Percentiles rank a stretch among this genome's conserved stretches.
Evolutionary conservation across 108 stramenopile genomes (phyloP).

Genomic region (Fistulifera pelliculosa): DNA sequence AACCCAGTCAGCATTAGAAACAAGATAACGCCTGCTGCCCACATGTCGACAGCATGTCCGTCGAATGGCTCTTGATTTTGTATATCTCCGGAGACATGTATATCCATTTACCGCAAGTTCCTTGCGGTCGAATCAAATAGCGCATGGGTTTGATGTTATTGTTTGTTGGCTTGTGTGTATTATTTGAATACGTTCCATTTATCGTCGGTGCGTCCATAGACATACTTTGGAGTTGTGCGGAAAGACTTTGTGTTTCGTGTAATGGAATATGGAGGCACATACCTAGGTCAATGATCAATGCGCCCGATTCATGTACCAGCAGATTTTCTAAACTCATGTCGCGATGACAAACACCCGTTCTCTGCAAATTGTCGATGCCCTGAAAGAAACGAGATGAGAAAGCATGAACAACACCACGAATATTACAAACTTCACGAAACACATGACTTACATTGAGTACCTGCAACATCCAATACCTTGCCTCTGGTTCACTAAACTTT

Average conservation of each 20-base stretch:
- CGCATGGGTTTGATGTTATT: constrained; percentile 10
- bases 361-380: constrained; percentile 75
- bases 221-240: constrained; percentile 26
- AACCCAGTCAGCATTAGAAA: constrained; percentile 87
- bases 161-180: not conserved
- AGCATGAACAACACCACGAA: not conserved
- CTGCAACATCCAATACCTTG: constrained; percentile 82
- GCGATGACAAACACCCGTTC: constrained; percentile 75
- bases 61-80: constrained; percentile 70
- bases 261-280: constrained; percentile 84
- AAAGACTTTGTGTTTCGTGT: constrained; percentile 10
- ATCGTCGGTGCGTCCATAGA: constrained; percentile 15
- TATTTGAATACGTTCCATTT: not conserved
- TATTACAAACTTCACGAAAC: not conserved
- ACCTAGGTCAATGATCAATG: constrained; percentile 88
- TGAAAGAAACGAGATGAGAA: constrained; percentile 9
- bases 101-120: constrained; percentile 85
- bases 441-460: constrained; percentile 54
- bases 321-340: constrained; percentile 89
- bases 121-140: constrained; percentile 56
- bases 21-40: constrained; percentile 90
- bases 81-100: constrained; percentile 92
- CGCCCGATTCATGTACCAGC: constrained; percentile 47
- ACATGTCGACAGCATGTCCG: constrained; percentile 87
- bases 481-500: constrained; percentile 64